Evolutionary conservation across 2,329 filamentous ascomycete genomes (phyloP).

Genomic region (Exophiala sp.): DNA sequence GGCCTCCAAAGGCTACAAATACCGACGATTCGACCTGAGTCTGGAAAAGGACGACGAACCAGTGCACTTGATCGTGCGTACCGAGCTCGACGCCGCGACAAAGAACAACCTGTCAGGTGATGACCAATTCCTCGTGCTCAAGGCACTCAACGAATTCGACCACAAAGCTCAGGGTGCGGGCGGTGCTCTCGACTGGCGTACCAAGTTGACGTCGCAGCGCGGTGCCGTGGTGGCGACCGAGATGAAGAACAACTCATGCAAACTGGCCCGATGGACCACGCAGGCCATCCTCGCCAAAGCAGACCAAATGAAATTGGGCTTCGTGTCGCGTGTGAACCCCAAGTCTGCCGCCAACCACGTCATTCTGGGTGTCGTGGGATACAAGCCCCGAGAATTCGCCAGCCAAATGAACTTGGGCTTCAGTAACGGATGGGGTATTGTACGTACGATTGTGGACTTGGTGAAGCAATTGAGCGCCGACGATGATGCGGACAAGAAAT

Average conservation of each 20-base stretch:
- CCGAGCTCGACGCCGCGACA: slow-evolving; percentile 90
- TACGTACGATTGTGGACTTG: slow-evolving; percentile 95
- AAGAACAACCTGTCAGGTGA: slow-evolving; percentile 92
- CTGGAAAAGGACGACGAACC: slow-evolving; percentile 89
- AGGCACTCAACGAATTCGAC: slow-evolving; percentile 98
- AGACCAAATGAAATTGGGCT: slow-evolving; percentile 98
- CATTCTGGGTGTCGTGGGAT: slow-evolving; percentile 90
- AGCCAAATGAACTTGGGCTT: slow-evolving; percentile 97
- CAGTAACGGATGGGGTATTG: slow-evolving; percentile 97
- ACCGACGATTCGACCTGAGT: slow-evolving; percentile 92
- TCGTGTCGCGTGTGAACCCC: slow-evolving; percentile 91
- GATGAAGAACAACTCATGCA: slow-evolving; percentile 99
- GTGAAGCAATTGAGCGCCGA: slow-evolving; percentile 39
- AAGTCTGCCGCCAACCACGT: slow-evolving; percentile 92
- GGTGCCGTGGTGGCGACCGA: slow-evolving; percentile 97
- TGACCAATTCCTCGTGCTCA: slow-evolving; percentile 86
- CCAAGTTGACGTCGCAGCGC: slow-evolving; percentile 88
- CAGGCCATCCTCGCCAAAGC: slow-evolving; percentile 95
- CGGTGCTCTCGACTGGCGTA: slow-evolving; percentile 93
- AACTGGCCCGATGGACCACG: slow-evolving; percentile 94
- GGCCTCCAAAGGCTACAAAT: slow-evolving; percentile 97
- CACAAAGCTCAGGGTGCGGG: slow-evolving; percentile 94
- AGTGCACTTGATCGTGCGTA: slow-evolving; percentile 86
- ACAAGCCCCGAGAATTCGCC: slow-evolving; percentile 97
- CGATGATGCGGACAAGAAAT: slow-evolving; percentile 46